Conservation (phyloP, 73 alveolate species). For the Breviolum minutum region DNA sequence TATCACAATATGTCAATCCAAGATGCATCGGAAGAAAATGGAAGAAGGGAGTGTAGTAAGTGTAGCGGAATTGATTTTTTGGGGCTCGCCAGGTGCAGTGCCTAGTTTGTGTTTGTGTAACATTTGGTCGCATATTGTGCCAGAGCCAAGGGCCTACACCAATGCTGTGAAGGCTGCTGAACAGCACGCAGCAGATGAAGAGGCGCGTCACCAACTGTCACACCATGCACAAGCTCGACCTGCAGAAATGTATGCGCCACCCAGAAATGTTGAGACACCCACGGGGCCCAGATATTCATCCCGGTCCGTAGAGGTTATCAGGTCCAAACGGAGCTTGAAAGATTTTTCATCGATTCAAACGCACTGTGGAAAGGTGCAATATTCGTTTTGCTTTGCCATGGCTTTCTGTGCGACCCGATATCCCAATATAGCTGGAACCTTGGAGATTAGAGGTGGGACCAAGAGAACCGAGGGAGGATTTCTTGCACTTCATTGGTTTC, state of each 20-base stretch:
- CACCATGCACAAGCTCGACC: neutral
- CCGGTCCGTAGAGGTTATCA: too few relatives aligned
- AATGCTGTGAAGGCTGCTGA: constrained; percentile 73
- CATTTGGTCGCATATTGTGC: neutral
- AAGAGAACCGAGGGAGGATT: too few relatives aligned
- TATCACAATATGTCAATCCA: neutral
- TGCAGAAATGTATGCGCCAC: too few relatives aligned
- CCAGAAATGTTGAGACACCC: too few relatives aligned
- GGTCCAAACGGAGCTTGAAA: too few relatives aligned
- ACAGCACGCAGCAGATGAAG: constrained; percentile 30
- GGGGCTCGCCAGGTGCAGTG: too few relatives aligned
- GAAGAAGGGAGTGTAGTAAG: too few relatives aligned
- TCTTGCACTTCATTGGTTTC: too few relatives aligned
- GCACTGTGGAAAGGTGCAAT: constrained; percentile 11
- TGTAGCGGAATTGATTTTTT: too few relatives aligned
- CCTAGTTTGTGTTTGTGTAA: too few relatives aligned
- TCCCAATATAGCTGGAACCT: constrained; percentile 33
- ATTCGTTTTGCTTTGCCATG: constrained; percentile 80
- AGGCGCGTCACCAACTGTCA: neutral
- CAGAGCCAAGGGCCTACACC: constrained; percentile 56
- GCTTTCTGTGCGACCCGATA: constrained; percentile 82
- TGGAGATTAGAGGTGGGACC: neutral
- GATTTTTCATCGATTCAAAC: too few relatives aligned
- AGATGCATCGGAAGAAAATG: neutral
- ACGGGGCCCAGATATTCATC: too few relatives aligned